Evolutionary conservation across 2,329 filamentous ascomycete species (phyloP).

Genomic region (Tolypocladium guangdongense): DNA sequence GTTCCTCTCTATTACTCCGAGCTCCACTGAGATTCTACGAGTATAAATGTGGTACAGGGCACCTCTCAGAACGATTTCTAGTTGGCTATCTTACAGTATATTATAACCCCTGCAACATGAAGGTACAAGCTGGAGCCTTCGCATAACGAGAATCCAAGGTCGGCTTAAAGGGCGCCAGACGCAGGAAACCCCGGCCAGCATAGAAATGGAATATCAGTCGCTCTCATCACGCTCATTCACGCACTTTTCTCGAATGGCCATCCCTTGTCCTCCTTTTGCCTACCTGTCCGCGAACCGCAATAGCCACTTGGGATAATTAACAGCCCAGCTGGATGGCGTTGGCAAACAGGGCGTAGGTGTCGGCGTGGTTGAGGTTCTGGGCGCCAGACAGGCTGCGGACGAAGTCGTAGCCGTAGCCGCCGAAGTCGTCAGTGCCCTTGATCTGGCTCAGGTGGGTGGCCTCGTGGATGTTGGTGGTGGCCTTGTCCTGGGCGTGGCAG

Average conservation of each 20-base stretch:
- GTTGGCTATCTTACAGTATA: too few relatives aligned
- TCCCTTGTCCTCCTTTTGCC: not conserved
- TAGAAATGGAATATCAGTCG: not conserved
- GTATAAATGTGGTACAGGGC: too few relatives aligned
- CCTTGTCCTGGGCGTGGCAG: constrained; percentile 57
- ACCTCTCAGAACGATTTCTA: too few relatives aligned
- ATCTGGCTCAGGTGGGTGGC: constrained; percentile 47
- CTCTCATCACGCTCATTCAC: not conserved
- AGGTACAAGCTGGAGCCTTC: too few relatives aligned
- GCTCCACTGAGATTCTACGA: too few relatives aligned
- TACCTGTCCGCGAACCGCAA: not conserved
- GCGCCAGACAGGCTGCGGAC: constrained; percentile 33
- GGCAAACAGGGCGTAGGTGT: constrained; percentile 37
- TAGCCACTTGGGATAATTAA: constrained; percentile 12
- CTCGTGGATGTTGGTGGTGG: constrained; percentile 55
- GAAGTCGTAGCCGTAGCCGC: constrained; percentile 44
- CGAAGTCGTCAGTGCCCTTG: constrained; percentile 48
- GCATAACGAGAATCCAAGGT: too few relatives aligned
- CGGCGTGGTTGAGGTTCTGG: constrained; percentile 52
- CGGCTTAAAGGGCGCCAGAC: too few relatives aligned
- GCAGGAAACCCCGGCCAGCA: too few relatives aligned
- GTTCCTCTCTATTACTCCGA: too few relatives aligned
- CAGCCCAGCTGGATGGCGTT: constrained; percentile 28
- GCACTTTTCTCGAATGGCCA: not conserved
- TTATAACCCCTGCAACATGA: too few relatives aligned